A percentile compares a stretch with the other conserved stretches of the same genome.
Conservation (phyloP, 352 stramenopile genomes). For the Globisporangium nagaii region DNA sequence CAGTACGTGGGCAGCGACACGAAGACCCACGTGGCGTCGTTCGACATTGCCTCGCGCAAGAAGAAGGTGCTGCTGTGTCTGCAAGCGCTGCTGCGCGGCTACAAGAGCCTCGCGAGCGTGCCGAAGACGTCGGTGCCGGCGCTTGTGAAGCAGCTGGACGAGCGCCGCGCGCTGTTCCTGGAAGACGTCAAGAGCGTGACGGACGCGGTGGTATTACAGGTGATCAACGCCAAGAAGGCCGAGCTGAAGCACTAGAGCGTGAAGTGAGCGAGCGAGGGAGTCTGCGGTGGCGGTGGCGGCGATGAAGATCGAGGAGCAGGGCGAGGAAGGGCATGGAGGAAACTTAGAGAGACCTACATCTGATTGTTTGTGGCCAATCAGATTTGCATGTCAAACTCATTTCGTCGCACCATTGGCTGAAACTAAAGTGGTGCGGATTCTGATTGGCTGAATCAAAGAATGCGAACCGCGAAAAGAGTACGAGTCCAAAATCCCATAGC, state of each 20-base stretch:
- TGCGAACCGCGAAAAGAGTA: too few relatives aligned
- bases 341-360: not conserved
- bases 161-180: constrained; percentile 35
- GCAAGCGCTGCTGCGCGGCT: constrained; percentile 63
- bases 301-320: too few relatives aligned
- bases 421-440: too few relatives aligned
- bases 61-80: constrained; percentile 71
- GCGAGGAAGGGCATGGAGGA: too few relatives aligned
- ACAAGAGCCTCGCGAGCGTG: constrained; percentile 26
- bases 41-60: constrained; percentile 73
- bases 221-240: constrained; percentile 56
- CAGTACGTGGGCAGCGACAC: constrained; percentile 48
- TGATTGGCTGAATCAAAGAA: too few relatives aligned
- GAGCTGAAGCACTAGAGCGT: constrained; percentile 47
- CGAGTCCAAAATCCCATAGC: too few relatives aligned
- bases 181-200: constrained; percentile 48
- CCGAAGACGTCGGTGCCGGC: constrained; percentile 4
- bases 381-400: not conserved
- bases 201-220: constrained; percentile 50
- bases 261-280: not conserved
- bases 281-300: too few relatives aligned
- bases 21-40: constrained; percentile 65
- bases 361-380: not conserved
- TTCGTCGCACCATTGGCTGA: not conserved
- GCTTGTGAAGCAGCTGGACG: constrained; percentile 28